Evolutionary conservation across 768 basidiomycete genomes (phyloP).

Genomic region (Calocera viscosa): DNA sequence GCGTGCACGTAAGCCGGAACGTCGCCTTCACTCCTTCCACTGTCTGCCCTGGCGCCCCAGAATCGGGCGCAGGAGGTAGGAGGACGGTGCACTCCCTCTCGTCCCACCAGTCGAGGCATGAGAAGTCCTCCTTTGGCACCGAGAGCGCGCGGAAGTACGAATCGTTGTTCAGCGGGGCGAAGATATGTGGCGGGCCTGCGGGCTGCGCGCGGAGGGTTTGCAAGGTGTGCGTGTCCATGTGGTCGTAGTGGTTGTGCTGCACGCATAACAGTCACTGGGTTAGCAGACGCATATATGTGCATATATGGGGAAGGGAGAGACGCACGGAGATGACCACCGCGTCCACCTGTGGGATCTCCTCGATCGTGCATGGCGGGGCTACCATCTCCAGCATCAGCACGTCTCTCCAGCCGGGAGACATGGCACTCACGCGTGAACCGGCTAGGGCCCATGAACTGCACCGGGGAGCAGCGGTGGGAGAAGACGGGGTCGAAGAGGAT

Average conservation of each 20-base stretch:
- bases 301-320: slow-evolving; percentile 2
- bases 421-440: slow-evolving; percentile 32
- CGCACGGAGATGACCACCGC: slow-evolving; percentile 48
- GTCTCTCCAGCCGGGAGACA: neutral
- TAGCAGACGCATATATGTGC: neutral
- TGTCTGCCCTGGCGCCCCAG: slow-evolving; percentile 4
- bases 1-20: slow-evolving; percentile 46
- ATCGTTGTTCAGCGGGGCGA: slow-evolving; percentile 46
- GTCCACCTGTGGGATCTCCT: slow-evolving; percentile 49
- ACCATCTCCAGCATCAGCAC: neutral
- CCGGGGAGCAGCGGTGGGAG: slow-evolving; percentile 41
- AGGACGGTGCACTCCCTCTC: slow-evolving; percentile 25
- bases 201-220: slow-evolving; percentile 24
- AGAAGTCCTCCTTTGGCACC: slow-evolving; percentile 31
- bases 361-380: slow-evolving; percentile 40
- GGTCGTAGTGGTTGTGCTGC: slow-evolving; percentile 43
- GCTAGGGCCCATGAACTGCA: slow-evolving; percentile 35
- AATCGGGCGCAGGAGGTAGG: neutral
- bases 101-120: slow-evolving; percentile 58
- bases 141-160: slow-evolving; percentile 33
- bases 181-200: slow-evolving; percentile 35
- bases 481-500: slow-evolving; percentile 42
- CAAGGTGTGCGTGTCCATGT: slow-evolving; percentile 38
- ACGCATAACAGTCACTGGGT: slow-evolving; percentile 12
- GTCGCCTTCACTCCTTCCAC: slow-evolving; percentile 16